Percentiles rank a stretch among this genome's conserved stretches.
Evolutionary conservation across 441 rosid species (phyloP).

Genomic region (Jatropha podagrica): DNA sequence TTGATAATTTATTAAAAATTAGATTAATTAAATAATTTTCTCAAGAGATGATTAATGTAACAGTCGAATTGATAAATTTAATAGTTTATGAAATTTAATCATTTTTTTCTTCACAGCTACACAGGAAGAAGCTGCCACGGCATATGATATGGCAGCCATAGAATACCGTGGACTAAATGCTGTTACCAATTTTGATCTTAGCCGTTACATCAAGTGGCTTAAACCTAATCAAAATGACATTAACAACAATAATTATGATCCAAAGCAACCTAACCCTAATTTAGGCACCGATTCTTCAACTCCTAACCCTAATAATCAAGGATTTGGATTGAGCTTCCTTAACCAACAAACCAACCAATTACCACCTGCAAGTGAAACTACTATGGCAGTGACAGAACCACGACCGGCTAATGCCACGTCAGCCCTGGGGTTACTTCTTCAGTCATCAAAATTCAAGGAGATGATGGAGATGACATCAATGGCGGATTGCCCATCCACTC

Average conservation of each 20-base stretch:
- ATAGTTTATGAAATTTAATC: not conserved
- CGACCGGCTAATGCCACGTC: slow-evolving; percentile 46
- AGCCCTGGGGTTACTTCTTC: slow-evolving; percentile 62
- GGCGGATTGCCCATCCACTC: slow-evolving; percentile 29
- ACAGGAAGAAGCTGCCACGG: slow-evolving; percentile 83
- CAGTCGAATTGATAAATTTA: too few species aligned
- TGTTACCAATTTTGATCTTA: slow-evolving; percentile 66
- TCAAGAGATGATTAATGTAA: too few species aligned
- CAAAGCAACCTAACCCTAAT: slow-evolving; percentile 12
- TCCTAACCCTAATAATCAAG: slow-evolving; percentile 23
- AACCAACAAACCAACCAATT: slow-evolving; percentile 25
- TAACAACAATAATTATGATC: slow-evolving; percentile 11
- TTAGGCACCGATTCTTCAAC: not conserved
- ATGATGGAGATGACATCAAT: slow-evolving; percentile 64
- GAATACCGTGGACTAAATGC: slow-evolving; percentile 81
- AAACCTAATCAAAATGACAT: slow-evolving; percentile 34
- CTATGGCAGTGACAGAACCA: slow-evolving; percentile 22
- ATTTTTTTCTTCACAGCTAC: slow-evolving; percentile 45
- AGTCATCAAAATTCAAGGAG: slow-evolving; percentile 65
- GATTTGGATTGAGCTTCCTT: slow-evolving; percentile 30
- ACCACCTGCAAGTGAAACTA: not conserved
- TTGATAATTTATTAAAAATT: too few species aligned
- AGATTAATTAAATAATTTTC: too few species aligned
- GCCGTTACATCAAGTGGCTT: slow-evolving; percentile 40
- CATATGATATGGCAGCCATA: slow-evolving; percentile 83